Evolutionary conservation across 495 filamentous ascomycete species (phyloP), one percentile per base, ranked within the genome.

Genomic region (Penicillium pancosmium): DNA sequence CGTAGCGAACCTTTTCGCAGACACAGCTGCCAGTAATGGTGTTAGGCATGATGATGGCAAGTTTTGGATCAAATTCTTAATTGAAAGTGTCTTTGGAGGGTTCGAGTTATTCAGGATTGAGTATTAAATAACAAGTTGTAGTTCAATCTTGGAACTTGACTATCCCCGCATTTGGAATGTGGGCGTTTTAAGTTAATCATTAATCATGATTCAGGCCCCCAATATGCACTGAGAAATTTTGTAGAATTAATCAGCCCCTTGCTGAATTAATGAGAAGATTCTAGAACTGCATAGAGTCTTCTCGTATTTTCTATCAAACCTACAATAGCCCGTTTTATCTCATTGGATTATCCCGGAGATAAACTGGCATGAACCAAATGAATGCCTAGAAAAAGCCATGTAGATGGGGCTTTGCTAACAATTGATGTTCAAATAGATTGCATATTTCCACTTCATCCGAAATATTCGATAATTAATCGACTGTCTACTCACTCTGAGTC

Each of bases 1-100:
- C 50, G 23, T 65, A 65, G 19, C 34, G 49, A n/a, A 65, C 44
- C 16, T 38, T 56, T 31, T 55, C 54, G 38, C 62, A 65, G 51
- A 65, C 54, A 21, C 62, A 65, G 23, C 49, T 57, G 6, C 62
- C 62, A 6, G 40, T 50, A 4, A 62, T 53, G 4, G n/a, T 31
- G 21, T 23, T 23, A 27, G 46, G 23, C 46, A 48, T 48, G n/a
- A 19, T 8, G 41, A 19, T 3, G n/a, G 12, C 12, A 13, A 38
- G 36, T 38, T 1, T 1, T 31, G 8, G 27, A 31, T 31, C 2
- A 9, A 31, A 31, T 31, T 8, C 8, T 9, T 2, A 31, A 9
- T 31, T 31, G 27, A 8, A 2, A 31, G 1, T 31, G 27, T 1
- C 27, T 8, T 31, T 6, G 27, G 8, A 31, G 27, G 8, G 8